phyloP scores from a whole-genome alignment of 495 filamentous ascomycete species.

The Gamarada debralockiae region DNA sequence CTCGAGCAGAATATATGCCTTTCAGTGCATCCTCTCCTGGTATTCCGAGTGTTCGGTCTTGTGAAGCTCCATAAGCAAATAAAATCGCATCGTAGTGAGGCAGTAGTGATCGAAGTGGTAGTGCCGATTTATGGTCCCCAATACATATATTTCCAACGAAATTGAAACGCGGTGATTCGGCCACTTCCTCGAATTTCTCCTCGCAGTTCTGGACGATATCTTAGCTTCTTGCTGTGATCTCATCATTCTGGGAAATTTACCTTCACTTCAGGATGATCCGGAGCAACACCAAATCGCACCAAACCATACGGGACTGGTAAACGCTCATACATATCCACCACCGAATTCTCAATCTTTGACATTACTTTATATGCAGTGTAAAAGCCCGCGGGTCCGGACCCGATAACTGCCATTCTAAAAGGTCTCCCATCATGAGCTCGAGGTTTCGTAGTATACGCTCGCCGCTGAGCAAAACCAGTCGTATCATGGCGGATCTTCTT shows the following conservation, averaged over 20 bases:
- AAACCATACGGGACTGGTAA: constrained; percentile 90
- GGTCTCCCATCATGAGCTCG: constrained; percentile 42
- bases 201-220: constrained; percentile 77
- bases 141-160: constrained; percentile 89
- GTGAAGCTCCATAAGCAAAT: constrained; percentile 87
- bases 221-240: constrained; percentile 1
- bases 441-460: constrained; percentile 20
- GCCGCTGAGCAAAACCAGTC: constrained; percentile 2
- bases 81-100: constrained; percentile 90
- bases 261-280: constrained; percentile 98
- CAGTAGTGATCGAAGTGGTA: constrained; percentile 65
- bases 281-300: constrained; percentile 89
- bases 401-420: constrained; percentile 81
- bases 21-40: constrained; percentile 68
- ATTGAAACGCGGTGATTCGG: constrained; percentile 73
- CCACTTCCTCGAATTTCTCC: constrained; percentile 88
- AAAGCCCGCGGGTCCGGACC: constrained; percentile 94
- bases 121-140: constrained; percentile 52
- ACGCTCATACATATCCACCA: constrained; percentile 95
- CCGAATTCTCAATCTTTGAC: constrained; percentile 61
- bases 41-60: constrained; percentile 74
- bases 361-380: constrained; percentile 87
- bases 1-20: constrained; percentile 83
- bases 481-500: background rate
- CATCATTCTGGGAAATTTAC: constrained; percentile 39